These are phyloP conservation scores for Plasmodium coatneyi DNA, from an alignment of 169 alveolate genomes.

Conservation along the genomic window DNA sequence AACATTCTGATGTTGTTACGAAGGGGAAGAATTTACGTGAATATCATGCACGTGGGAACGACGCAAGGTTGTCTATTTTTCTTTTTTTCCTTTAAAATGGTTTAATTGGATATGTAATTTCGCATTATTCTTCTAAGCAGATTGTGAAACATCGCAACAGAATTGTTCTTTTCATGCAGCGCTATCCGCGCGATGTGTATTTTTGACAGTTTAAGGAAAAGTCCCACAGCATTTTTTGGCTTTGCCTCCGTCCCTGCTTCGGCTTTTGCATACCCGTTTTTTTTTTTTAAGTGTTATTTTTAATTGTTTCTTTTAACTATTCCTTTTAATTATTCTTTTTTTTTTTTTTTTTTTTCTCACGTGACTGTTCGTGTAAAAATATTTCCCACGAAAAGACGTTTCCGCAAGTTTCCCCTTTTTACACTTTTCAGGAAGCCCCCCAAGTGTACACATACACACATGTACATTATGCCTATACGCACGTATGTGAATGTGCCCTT, in stretches of 20 bases:
- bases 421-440: not conserved
- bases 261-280: conserved; percentile 11
- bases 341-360: conserved; percentile 7
- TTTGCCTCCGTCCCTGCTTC: not conserved
- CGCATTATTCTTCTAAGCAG: not conserved
- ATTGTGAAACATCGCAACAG: conserved; percentile 27
- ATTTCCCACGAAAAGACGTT: conserved; percentile 17
- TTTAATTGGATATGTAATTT: not conserved
- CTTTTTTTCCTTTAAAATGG: conserved; percentile 2
- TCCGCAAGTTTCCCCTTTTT: not conserved
- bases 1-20: not conserved
- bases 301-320: not conserved
- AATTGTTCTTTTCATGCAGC: conserved; percentile 46
- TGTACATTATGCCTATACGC: not conserved
- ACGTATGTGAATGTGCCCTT: not conserved
- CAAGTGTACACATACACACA: not conserved
- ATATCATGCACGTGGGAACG: not conserved
- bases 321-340: conserved; percentile 8
- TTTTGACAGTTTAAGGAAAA: conserved; percentile 14
- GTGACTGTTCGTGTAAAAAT: conserved; percentile 13
- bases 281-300: not conserved
- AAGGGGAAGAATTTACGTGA: conserved; percentile 1
- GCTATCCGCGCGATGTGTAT: conserved; percentile 5
- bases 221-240: not conserved
- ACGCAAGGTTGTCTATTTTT: not conserved